Percentiles rank a stretch among this genome's conserved stretches.
Evolutionary conservation across 2,329 filamentous ascomycete species (phyloP).

Genomic region (Penicillium sp.): DNA sequence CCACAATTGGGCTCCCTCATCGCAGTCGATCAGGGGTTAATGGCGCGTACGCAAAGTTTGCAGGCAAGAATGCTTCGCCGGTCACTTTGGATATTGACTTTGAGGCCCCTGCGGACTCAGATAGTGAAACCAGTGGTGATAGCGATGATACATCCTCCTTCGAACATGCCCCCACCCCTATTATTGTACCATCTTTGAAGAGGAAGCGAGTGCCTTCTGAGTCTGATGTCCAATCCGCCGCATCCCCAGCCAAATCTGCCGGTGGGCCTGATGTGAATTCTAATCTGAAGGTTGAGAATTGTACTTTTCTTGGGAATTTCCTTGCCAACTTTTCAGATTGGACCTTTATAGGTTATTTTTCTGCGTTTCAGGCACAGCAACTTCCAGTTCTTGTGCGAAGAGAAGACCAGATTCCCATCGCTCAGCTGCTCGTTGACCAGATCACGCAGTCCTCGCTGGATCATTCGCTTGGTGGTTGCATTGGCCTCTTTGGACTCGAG

Average conservation of each 20-base stretch:
- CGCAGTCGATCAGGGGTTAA: slow-evolving; percentile 15
- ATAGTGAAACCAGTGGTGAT: slow-evolving; percentile 27
- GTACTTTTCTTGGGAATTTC: slow-evolving; percentile 39
- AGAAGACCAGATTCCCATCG: slow-evolving; percentile 40
- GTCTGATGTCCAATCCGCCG: slow-evolving; percentile 28
- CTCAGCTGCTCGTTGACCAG: slow-evolving; percentile 45
- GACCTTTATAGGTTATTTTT: slow-evolving; percentile 42
- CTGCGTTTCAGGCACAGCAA: slow-evolving; percentile 32
- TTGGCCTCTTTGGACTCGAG: slow-evolving; percentile 31
- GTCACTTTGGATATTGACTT: slow-evolving; percentile 6
- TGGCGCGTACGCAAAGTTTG: neutral
- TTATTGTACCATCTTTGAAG: slow-evolving; percentile 26
- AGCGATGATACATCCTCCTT: slow-evolving; percentile 28
- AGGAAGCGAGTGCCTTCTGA: slow-evolving; percentile 38
- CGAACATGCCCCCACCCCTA: slow-evolving; percentile 22
- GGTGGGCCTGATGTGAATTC: slow-evolving; percentile 18
- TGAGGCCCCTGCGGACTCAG: slow-evolving; percentile 29
- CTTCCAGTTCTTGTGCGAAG: slow-evolving; percentile 34
- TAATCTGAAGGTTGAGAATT: slow-evolving; percentile 30
- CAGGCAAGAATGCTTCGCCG: slow-evolving; percentile 8
- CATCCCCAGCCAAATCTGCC: slow-evolving; percentile 30
- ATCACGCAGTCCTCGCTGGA: slow-evolving; percentile 47
- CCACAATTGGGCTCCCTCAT: slow-evolving; percentile 40
- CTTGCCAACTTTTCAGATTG: slow-evolving; percentile 42
- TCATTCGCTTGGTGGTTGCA: slow-evolving; percentile 31